Evolutionary conservation across 176 grass and related monocot genomes (phyloP), one percentile per base, ranked within the genome.

Genomic region (Zoysia japonica): DNA sequence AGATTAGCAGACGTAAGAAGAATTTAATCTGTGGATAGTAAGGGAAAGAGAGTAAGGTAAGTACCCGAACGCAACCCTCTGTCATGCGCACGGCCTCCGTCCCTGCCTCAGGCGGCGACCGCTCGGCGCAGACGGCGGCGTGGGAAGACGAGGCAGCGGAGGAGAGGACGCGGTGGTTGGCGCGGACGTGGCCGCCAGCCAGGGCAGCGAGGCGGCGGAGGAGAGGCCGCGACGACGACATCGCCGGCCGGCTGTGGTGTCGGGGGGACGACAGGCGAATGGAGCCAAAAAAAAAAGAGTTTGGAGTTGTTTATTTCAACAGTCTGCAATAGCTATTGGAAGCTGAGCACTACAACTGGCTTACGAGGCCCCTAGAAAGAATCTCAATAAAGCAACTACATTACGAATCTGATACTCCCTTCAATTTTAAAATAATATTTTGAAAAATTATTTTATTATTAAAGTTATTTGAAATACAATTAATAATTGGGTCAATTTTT

Each of bases 91-190:
- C 14, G 5, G 55, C 55, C 55, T 57, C 54, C 54, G 54, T 19
- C 54, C 20, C 55, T n/a, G 10, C 48, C 48, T 49, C 48, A 2
- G 55, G 55, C 55, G 17, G 55, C 17, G n/a, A 16, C 55, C 17
- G 17, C 55, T 59, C 17, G 16, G 55, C 5, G 17, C 17, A 59
- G 55, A 59, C 6, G 17, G 55, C 16, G 0, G 55, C 17, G 6
- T 16, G 55, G 9, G 48, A 49, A 9, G 48, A 49, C 9, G 44
- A 45, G 44, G 44, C 28, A 28, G 79, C 63, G 52, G 86, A 84
- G 54, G 70, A 73, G 81, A 62, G 54, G 28, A 88, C 13, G 20
- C 70, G 76, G 76, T 70, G 17, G 76, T 80, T 80, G 39, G 76
- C 70, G 64, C 81, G 76, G 39, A 88, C 36, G 54, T 53, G 81